These are phyloP conservation scores for Phlyctochytrium arcticum DNA, from an alignment of 192 early-diverging fungal genomes.

Conservation along the genomic window DNA sequence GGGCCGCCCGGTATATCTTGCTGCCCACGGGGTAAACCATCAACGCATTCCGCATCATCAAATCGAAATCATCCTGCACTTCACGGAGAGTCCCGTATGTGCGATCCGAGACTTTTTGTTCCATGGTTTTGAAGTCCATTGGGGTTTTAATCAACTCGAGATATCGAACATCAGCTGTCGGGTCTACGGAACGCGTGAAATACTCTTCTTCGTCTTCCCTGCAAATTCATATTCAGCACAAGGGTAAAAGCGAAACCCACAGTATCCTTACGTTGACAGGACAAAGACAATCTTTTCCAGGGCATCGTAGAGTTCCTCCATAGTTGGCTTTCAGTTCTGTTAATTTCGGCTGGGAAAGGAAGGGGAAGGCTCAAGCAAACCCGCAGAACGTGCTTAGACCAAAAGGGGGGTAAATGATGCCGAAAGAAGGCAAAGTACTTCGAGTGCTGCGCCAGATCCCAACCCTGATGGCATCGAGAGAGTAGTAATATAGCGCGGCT, in stretches of 20 bases:
- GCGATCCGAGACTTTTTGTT: conserved; percentile 1
- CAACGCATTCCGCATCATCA: conserved; percentile 7
- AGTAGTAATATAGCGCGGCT: no score
- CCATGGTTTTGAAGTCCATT: conserved; percentile 13
- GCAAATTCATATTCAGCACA: not conserved
- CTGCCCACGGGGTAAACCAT: not conserved
- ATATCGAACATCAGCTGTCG: not conserved
- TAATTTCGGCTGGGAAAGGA: not conserved
- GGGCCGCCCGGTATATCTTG: not conserved
- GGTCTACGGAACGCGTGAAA: conserved; percentile 8
- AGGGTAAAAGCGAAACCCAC: not conserved
- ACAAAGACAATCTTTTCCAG: conserved; percentile 18
- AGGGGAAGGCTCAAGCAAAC: no score
- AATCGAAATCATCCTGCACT: conserved; percentile 22
- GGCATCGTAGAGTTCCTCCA: conserved; percentile 1
- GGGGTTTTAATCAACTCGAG: conserved; percentile 17
- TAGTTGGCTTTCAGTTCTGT: not conserved
- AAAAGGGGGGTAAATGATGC: no score
- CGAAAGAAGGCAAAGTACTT: no score
- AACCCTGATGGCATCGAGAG: no score
- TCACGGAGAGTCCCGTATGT: conserved; percentile 1
- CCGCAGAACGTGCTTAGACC: no score
- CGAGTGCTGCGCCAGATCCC: no score
- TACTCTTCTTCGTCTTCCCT: conserved; percentile 23
- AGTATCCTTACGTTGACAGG: conserved; percentile 7